Conservation (phyloP, 225 moss, liverwort and hornwort species). For the Asterella californica region DNA sequence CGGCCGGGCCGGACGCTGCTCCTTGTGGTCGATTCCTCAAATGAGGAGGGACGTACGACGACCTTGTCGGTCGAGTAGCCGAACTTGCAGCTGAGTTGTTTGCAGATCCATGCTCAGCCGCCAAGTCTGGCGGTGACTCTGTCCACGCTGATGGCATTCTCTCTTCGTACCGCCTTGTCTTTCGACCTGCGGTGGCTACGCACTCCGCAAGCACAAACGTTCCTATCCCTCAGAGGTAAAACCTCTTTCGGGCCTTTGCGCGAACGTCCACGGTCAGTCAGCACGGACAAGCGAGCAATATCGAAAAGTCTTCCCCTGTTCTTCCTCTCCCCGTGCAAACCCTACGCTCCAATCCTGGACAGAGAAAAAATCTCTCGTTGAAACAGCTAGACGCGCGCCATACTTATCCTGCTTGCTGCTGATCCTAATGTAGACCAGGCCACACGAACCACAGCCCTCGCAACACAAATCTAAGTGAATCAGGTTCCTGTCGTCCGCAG, state of each 20-base stretch:
- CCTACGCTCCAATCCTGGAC: constrained; percentile 9
- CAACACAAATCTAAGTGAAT: neutral
- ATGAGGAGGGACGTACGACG: constrained; percentile 96
- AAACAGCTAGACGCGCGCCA: constrained; percentile 14
- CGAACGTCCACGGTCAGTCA: constrained; percentile 1
- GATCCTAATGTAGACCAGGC: neutral
- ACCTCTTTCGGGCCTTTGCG: constrained; percentile 9
- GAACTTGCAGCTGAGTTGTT: constrained; percentile 39
- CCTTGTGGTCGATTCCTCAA: constrained; percentile 80
- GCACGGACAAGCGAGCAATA: neutral
- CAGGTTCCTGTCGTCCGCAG: constrained; percentile 4
- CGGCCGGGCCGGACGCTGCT: constrained; percentile 25
- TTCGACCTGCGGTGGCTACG: constrained; percentile 19
- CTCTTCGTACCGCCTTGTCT: constrained; percentile 42
- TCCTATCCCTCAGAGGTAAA: constrained; percentile 19
- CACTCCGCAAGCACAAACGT: constrained; percentile 13
- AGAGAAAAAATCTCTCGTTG: neutral
- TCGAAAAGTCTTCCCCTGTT: neutral
- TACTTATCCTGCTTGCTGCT: neutral
- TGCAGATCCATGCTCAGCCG: constrained; percentile 82
- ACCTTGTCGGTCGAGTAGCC: constrained; percentile 62
- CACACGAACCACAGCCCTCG: constrained; percentile 1
- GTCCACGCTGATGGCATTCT: constrained; percentile 99
- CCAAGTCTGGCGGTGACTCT: constrained; percentile 99
- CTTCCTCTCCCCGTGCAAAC: constrained; percentile 2